Evolutionary conservation across 2,329 filamentous ascomycete genomes (phyloP).

Genomic region (Sclerotinia minor): DNA sequence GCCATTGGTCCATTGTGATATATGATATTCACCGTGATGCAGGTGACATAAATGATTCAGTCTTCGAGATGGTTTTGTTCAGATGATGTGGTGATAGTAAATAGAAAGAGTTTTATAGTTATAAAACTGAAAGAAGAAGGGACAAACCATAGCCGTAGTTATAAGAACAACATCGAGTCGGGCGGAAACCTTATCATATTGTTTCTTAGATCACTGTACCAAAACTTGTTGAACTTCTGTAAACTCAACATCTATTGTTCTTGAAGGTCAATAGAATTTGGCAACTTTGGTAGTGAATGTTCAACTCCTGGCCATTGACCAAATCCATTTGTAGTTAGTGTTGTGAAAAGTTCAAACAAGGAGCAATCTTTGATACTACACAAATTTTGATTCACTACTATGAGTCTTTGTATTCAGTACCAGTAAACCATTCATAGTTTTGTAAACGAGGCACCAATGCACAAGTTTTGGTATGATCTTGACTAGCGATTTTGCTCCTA

Average conservation of each 20-base stretch:
- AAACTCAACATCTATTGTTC: not conserved
- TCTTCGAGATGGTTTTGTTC: not conserved
- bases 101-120: not conserved
- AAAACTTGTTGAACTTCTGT: not conserved
- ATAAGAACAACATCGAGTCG: not conserved
- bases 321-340: not conserved
- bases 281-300: not conserved
- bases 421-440: not conserved
- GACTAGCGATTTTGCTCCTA: not conserved
- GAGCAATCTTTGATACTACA: not conserved
- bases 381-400: too few species aligned
- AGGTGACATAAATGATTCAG: not conserved
- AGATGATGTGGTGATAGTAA: not conserved
- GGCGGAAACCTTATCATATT: not conserved
- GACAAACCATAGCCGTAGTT: not conserved
- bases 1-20: slow-evolving; percentile 37
- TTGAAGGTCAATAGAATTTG: not conserved
- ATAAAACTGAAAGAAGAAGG: slow-evolving; percentile 6
- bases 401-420: not conserved
- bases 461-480: not conserved
- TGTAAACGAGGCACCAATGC: too few species aligned
- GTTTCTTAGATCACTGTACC: not conserved
- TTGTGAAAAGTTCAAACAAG: not conserved
- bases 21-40: not conserved
- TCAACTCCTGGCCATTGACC: not conserved